These are phyloP conservation scores for Yamadazyma epiphylla DNA, from an alignment of 1,139 yeast species.

Conservation along the genomic window DNA sequence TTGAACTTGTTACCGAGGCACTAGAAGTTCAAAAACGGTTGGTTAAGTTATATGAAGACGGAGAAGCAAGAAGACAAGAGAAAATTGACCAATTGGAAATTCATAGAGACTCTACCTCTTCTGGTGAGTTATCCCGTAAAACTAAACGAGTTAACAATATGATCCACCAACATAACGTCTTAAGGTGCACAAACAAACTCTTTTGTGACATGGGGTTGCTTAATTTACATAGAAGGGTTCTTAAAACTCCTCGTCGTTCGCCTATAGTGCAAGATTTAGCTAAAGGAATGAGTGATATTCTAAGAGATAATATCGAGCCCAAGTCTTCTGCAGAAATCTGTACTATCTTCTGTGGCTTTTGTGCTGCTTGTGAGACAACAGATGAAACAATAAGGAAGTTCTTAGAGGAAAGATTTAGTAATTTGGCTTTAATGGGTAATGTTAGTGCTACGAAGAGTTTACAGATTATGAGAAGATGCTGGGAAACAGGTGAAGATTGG, in stretches of 20 bases:
- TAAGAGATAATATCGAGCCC: constrained; percentile 35
- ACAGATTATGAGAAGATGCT: constrained; percentile 49
- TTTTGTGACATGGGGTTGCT: constrained; percentile 54
- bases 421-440: constrained; percentile 43
- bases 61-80: constrained; percentile 31
- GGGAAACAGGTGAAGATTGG: constrained; percentile 60
- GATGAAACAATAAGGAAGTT: constrained; percentile 29
- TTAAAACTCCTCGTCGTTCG: constrained; percentile 45
- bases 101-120: constrained; percentile 1
- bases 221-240: constrained; percentile 54
- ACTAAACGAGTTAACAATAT: constrained; percentile 12
- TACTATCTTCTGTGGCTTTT: constrained; percentile 50
- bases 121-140: constrained; percentile 3
- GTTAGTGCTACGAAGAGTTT: constrained; percentile 47
- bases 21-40: constrained; percentile 43
- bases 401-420: constrained; percentile 34
- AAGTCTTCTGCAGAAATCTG: constrained; percentile 54
- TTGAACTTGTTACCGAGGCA: constrained; percentile 38
- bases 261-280: constrained; percentile 45
- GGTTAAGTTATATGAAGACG: constrained; percentile 25
- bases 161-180: constrained; percentile 31
- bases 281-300: constrained; percentile 31
- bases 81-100: constrained; percentile 25
- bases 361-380: constrained; percentile 58
- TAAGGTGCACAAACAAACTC: constrained; percentile 53